Evolutionary conservation across 371 early-diverging fungal species (phyloP), one percentile per base, ranked within the genome.

Genomic region (Polyrhizophydium stewartii): DNA sequence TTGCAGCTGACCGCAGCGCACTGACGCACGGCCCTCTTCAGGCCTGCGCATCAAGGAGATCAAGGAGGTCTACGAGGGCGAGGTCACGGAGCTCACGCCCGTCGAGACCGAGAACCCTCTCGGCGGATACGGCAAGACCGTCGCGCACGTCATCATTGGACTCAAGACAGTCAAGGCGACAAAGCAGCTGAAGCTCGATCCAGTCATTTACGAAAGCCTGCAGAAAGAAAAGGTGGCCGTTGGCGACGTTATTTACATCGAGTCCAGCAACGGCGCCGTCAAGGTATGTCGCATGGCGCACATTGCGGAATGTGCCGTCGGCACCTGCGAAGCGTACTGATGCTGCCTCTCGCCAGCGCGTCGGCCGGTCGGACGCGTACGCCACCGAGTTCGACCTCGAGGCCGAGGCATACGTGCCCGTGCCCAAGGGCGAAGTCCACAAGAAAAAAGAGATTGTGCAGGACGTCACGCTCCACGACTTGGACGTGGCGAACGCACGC

Each of bases 401-500:
- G 69, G 96, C 96, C 2, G 97, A 96, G 61, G 91, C 94, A 63
- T 97, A 95, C 64, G 96, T 99, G 12, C 96, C 97, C 13, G 75
- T 96, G 61, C 99, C 99, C 25, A 99, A 99, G 77, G 99, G 99
- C 30, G 99, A 99, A 62, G 93, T 98, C 28, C 96, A 97, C 77
- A 98, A 97, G 78, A 96, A 92, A 79, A 92, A 94, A 83, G 96
- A 97, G 75, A 87, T 98, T 27, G 85, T 93, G 31, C 98, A 98
- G 73, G 96, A 94, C 66, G 94, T 99, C 12, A 96, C 99, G 0
- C 86, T 99, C 25, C 98, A 99, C 73, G 99, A 99, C 72, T 79
- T 99, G 66, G 99, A 99, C 84, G 87, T 92, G n/a, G 94, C 99
- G 43, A 98, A 98, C 69, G 96, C 97, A 25, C 84, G 89, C 56